These are phyloP conservation scores for Arthromyces matolae DNA, from an alignment of 768 basidiomycete species.

Conservation along the genomic window DNA sequence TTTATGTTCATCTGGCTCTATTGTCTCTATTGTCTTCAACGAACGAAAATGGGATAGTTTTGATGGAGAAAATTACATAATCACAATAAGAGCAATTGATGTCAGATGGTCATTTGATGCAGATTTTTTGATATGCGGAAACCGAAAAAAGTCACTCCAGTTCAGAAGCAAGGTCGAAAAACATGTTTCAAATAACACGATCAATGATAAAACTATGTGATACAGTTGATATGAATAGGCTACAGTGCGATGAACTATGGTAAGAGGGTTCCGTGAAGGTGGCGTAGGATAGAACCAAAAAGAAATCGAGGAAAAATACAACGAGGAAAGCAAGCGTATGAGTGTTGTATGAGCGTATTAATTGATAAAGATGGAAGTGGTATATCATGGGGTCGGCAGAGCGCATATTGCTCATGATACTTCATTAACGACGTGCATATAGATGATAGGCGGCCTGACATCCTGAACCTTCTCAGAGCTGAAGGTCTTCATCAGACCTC, in stretches of 20 bases:
- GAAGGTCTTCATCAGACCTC: slow-evolving; percentile 24
- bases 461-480: slow-evolving; percentile 23
- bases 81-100: slow-evolving; percentile 27
- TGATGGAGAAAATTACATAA: slow-evolving; percentile 20
- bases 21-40: slow-evolving; percentile 22
- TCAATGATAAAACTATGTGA: slow-evolving; percentile 4
- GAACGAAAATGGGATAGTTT: background rate
- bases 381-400: background rate
- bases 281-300: background rate
- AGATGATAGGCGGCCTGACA: slow-evolving; percentile 26
- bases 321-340: background rate
- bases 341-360: no score
- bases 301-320: background rate
- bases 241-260: slow-evolving; percentile 3
- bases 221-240: slow-evolving; percentile 6
- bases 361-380: background rate
- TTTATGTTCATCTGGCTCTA: slow-evolving; percentile 23
- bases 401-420: slow-evolving; percentile 21
- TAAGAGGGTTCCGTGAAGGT: slow-evolving; percentile 1
- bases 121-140: no score
- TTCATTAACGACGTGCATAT: slow-evolving; percentile 44
- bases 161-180: no score
- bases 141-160: no score
- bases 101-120: no score
- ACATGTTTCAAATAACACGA: no score